Conservation (phyloP, 2,329 filamentous ascomycete species). For the Aspergillus aculeatus region DNA sequence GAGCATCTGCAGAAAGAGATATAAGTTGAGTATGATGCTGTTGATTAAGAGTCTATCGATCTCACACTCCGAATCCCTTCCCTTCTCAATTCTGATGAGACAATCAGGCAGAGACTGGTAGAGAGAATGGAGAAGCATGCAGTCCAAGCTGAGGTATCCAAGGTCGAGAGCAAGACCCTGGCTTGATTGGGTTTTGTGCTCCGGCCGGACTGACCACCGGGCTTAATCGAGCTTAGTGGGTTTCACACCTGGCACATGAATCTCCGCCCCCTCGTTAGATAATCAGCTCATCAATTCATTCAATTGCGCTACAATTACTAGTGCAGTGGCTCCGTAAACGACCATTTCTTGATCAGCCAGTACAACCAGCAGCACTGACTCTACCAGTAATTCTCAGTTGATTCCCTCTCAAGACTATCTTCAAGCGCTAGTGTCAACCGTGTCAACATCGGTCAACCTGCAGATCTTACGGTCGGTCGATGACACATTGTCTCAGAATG, state of each 20-base stretch:
- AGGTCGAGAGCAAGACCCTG: too few relatives aligned
- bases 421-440: not conserved
- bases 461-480: not conserved
- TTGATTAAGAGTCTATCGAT: not conserved
- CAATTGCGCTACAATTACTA: too few relatives aligned
- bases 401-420: too few relatives aligned
- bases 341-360: too few relatives aligned
- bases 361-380: too few relatives aligned
- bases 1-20: not conserved
- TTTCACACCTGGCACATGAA: not conserved
- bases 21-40: too few relatives aligned
- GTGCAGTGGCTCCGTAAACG: too few relatives aligned
- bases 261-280: not conserved
- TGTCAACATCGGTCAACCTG: not conserved
- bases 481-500: not conserved
- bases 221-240: not conserved
- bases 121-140: not conserved
- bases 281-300: not conserved
- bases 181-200: too few relatives aligned
- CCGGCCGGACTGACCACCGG: not conserved
- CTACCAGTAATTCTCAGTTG: too few relatives aligned
- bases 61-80: not conserved
- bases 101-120: not conserved
- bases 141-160: too few relatives aligned
- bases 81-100: not conserved